A percentile compares a stretch with the other conserved stretches of the same genome.
Conservation (phyloP, 2,329 filamentous ascomycete genomes). For the Cyphellophora attinorum region DNA sequence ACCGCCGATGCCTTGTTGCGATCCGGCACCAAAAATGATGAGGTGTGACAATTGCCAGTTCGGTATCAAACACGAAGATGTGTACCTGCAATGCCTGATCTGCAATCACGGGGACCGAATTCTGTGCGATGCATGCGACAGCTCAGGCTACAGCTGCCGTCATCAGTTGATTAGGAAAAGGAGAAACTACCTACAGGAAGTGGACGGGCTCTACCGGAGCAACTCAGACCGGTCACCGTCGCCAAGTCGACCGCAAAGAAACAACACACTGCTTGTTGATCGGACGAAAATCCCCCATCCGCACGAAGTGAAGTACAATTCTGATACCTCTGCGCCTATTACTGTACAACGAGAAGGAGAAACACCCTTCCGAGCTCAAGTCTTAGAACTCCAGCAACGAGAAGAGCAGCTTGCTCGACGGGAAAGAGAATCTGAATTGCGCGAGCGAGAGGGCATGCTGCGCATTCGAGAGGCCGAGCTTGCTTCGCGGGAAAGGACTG, state of each 20-base stretch:
- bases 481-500: background rate
- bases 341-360: constrained; percentile 1
- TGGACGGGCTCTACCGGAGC: background rate
- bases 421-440: constrained; percentile 12
- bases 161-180: constrained; percentile 14
- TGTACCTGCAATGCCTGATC: constrained; percentile 17
- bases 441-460: constrained; percentile 14
- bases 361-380: constrained; percentile 7
- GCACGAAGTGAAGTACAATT: background rate
- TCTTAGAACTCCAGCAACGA: constrained; percentile 9
- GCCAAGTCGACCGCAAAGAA: background rate
- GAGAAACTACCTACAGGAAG: background rate
- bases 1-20: background rate
- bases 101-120: constrained; percentile 17
- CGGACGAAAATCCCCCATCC: background rate
- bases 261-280: background rate
- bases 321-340: background rate
- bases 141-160: constrained; percentile 15
- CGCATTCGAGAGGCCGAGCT: constrained; percentile 10
- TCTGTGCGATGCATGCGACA: constrained; percentile 15
- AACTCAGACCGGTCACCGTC: background rate
- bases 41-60: constrained; percentile 16
- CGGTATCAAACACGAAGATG: constrained; percentile 14
- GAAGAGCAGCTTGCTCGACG: constrained; percentile 12
- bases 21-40: constrained; percentile 11